phyloP scores from a whole-genome alignment of 2,329 filamentous ascomycete genomes.

The Alternaria metachromatica region DNA sequence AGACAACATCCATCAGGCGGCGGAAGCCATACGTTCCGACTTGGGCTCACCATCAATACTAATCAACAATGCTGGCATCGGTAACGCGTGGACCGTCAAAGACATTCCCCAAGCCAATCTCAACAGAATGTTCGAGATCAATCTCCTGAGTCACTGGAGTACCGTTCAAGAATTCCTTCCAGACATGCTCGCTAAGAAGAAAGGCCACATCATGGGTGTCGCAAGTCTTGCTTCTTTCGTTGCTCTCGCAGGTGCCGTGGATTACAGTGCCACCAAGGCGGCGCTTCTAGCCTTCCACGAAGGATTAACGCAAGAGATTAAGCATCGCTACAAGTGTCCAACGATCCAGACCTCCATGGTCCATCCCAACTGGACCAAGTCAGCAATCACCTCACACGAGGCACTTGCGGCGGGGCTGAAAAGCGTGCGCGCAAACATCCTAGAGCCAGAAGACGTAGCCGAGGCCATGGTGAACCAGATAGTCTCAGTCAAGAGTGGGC shows the following conservation, averaged over 20 bases:
- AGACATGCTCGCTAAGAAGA: conserved; percentile 46
- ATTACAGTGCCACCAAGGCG: conserved; percentile 47
- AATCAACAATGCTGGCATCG: conserved; percentile 49
- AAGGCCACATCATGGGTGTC: conserved; percentile 47
- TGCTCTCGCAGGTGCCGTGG: conserved; percentile 40
- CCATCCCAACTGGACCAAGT: conserved; percentile 52
- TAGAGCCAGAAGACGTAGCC: conserved; percentile 51
- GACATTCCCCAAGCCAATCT: conserved; percentile 36
- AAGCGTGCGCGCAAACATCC: conserved; percentile 37
- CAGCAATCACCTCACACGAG: conserved; percentile 43
- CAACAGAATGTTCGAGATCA: conserved; percentile 41
- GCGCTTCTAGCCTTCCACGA: conserved; percentile 45
- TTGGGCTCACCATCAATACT: conserved; percentile 42
- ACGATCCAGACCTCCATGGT: conserved; percentile 53
- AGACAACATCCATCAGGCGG: conserved; percentile 34
- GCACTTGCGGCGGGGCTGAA: conserved; percentile 41
- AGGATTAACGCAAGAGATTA: conserved; percentile 49
- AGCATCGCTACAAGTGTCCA: conserved; percentile 51
- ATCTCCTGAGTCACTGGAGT: conserved; percentile 46
- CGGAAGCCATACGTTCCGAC: conserved; percentile 42
- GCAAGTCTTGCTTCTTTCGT: conserved; percentile 46
- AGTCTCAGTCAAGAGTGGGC: conserved; percentile 49
- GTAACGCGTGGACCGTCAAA: conserved; percentile 42
- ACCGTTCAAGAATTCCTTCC: conserved; percentile 48
- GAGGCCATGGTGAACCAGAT: conserved; percentile 55